phyloP scores from a whole-genome alignment of 2,329 filamentous ascomycete species.

The Metarhizium rileyi region DNA sequence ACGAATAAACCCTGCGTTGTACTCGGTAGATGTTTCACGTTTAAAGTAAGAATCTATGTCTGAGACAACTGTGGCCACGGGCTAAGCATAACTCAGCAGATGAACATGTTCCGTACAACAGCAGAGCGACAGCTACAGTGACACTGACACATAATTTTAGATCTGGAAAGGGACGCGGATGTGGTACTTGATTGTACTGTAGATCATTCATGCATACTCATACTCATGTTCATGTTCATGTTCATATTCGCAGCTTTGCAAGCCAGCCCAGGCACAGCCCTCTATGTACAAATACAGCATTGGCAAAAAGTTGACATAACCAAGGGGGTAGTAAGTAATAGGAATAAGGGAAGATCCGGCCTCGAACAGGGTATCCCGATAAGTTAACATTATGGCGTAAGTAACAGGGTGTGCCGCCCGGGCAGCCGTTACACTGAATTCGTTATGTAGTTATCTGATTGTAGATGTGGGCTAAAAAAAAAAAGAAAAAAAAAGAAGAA shows the following conservation, averaged over 20 bases:
- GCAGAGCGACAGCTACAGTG: too few relatives aligned
- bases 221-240: background rate
- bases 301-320: background rate
- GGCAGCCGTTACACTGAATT: background rate
- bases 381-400: background rate
- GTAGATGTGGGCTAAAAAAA: background rate
- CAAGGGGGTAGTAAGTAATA: constrained; percentile 1
- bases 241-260: background rate
- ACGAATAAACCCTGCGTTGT: too few relatives aligned
- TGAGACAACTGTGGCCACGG: too few relatives aligned
- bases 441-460: background rate
- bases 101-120: too few relatives aligned
- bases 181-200: background rate
- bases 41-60: too few relatives aligned
- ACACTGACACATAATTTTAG: too few relatives aligned
- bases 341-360: constrained; percentile 6
- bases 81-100: too few relatives aligned
- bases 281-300: constrained; percentile 6
- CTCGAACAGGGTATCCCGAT: constrained; percentile 10
- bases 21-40: too few relatives aligned
- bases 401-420: background rate
- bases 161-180: too few relatives aligned
- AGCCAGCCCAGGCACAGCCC: constrained; percentile 1
- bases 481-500: background rate
- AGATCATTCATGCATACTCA: background rate